A percentile compares a stretch with the other conserved stretches of the same genome.
phyloP scores from a whole-genome alignment of 345 rosid species.

The Triadica sebifera region DNA sequence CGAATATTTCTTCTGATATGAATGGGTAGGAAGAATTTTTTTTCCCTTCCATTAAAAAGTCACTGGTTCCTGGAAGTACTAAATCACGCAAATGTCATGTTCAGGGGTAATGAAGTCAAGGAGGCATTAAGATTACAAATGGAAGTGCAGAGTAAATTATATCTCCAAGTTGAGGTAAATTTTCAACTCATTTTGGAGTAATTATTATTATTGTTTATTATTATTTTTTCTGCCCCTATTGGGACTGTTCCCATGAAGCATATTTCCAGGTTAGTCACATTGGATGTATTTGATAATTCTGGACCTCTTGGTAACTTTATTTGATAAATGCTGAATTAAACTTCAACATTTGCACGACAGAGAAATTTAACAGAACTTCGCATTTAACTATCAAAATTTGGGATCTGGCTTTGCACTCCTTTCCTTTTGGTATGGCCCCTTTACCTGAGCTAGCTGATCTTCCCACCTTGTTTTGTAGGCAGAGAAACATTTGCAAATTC shows the following conservation, averaged over 20 bases:
- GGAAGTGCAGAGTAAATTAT: conserved; percentile 82
- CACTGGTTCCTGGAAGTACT: conserved; percentile 1
- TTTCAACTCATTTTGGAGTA: background rate
- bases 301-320: background rate
- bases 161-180: conserved; percentile 70
- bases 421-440: background rate
- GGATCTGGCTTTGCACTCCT: background rate
- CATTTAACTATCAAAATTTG: background rate
- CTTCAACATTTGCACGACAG: background rate
- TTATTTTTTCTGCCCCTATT: too few relatives aligned
- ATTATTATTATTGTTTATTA: too few relatives aligned
- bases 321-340: background rate
- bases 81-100: conserved; percentile 16
- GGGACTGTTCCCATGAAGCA: background rate
- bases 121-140: conserved; percentile 74
- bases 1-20: conserved; percentile 44
- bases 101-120: conserved; percentile 62
- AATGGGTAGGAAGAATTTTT: conserved; percentile 52
- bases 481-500: conserved; percentile 64
- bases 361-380: background rate
- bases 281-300: conserved; percentile 1
- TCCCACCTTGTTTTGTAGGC: conserved; percentile 33
- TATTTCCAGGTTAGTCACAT: background rate
- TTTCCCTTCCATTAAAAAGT: conserved; percentile 1
- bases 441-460: conserved; percentile 18